Conservation (phyloP, 305 asterid species). For the Fraxinus nigra region DNA sequence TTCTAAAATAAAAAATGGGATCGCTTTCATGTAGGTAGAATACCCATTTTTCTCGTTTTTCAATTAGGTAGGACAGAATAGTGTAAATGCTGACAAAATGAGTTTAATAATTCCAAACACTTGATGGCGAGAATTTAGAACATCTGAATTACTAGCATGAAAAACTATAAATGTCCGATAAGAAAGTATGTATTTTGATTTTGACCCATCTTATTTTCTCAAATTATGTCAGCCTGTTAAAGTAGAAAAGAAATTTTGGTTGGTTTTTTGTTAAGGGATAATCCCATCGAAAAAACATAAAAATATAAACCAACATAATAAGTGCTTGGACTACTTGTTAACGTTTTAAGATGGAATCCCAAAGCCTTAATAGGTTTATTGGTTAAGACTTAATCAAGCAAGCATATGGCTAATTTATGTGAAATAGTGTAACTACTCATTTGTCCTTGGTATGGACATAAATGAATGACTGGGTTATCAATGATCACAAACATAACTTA, state of each 20-base stretch:
- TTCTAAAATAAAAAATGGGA: not conserved
- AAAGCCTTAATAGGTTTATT: not conserved
- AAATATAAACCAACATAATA: not conserved
- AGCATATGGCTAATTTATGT: not conserved
- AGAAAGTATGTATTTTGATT: not conserved
- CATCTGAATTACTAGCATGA: not conserved
- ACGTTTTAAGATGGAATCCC: not conserved
- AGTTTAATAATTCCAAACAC: not conserved
- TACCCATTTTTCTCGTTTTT: not conserved
- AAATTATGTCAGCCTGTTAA: not conserved
- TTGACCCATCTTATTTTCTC: not conserved
- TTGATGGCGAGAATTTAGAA: not conserved
- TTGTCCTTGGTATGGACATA: not conserved
- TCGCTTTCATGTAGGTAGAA: not conserved
- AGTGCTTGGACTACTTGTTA: not conserved
- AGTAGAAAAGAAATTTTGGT: not conserved
- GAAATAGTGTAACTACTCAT: not conserved
- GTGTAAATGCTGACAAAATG: not conserved
- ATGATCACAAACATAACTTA: not conserved
- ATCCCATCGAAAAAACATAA: not conserved
- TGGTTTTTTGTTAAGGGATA: not conserved
- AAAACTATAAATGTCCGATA: not conserved
- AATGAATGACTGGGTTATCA: not conserved
- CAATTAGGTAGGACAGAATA: not conserved
- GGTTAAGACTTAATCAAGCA: not conserved